Percentiles rank a stretch among this genome's conserved stretches.
These are phyloP conservation scores for Cutaneotrichosporon sp. DNA, from an alignment of 1,284 basidiomycete genomes.

Conservation along the genomic window DNA sequence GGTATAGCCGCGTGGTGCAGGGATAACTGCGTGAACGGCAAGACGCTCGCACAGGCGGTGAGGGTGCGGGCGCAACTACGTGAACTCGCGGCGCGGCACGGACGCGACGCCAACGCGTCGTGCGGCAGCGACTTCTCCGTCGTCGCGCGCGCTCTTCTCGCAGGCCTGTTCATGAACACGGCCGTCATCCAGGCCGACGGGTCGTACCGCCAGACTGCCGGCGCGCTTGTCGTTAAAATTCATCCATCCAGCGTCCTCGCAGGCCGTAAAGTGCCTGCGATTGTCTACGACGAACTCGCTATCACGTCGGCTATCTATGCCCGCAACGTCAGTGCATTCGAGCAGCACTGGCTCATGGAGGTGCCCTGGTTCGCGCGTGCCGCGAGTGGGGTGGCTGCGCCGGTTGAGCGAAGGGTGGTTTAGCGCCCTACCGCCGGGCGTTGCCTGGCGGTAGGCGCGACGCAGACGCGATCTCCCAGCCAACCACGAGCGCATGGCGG, in stretches of 20 bases:
- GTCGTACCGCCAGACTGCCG: constrained; percentile 75
- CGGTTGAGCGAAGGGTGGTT: constrained; percentile 9
- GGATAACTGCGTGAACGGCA: constrained; percentile 76
- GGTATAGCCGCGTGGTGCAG: constrained; percentile 70
- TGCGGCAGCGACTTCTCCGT: constrained; percentile 59
- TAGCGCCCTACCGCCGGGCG: too few species aligned
- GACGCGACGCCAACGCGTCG: constrained; percentile 58
- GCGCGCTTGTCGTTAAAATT: constrained; percentile 71
- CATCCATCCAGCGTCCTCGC: constrained; percentile 76
- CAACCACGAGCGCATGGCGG: too few species aligned
- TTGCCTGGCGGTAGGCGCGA: too few species aligned
- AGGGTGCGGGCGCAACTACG: constrained; percentile 77
- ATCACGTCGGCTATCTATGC: constrained; percentile 82
- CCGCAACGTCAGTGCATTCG: constrained; percentile 73
- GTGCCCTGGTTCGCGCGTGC: constrained; percentile 44
- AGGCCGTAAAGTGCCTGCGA: constrained; percentile 72
- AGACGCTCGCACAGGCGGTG: constrained; percentile 73
- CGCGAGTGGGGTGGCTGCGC: constrained; percentile 4
- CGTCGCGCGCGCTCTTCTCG: constrained; percentile 62
- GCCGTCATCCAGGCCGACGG: constrained; percentile 76
- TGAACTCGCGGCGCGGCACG: constrained; percentile 58
- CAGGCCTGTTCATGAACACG: constrained; percentile 72
- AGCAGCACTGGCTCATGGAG: constrained; percentile 55
- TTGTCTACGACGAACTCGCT: constrained; percentile 86
- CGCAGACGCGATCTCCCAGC: too few species aligned